phyloP scores from a whole-genome alignment of 1,139 yeast species.

The Spencermartinsiella ligniputridi region DNA sequence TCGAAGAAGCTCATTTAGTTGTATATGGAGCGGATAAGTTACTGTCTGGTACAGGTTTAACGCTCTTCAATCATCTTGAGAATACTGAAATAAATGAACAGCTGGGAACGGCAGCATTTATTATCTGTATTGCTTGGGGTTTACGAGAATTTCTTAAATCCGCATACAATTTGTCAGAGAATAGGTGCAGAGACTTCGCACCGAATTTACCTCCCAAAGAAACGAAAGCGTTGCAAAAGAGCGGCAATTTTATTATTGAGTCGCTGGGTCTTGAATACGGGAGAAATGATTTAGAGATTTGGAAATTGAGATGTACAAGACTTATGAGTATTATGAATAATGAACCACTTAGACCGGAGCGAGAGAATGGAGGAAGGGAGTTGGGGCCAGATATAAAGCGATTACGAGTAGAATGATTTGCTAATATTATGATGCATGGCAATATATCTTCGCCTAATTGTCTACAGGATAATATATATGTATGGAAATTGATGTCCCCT shows the following conservation, averaged over 20 bases:
- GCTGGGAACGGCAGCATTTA: slow-evolving; percentile 9
- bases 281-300: background rate
- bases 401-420: background rate
- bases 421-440: too few species aligned
- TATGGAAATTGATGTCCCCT: too few species aligned
- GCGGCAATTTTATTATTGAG: background rate
- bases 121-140: slow-evolving; percentile 13
- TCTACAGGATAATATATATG: too few species aligned
- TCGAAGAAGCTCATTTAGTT: slow-evolving; percentile 41
- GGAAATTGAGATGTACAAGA: background rate
- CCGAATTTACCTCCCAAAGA: slow-evolving; percentile 2
- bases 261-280: background rate
- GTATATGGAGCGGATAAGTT: slow-evolving; percentile 29
- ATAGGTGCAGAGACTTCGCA: slow-evolving; percentile 7
- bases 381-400: background rate
- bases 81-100: background rate
- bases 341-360: background rate
- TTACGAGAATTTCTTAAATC: slow-evolving; percentile 15
- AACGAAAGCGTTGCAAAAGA: background rate
- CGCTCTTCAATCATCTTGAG: slow-evolving; percentile 2
- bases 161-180: slow-evolving; percentile 16
- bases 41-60: slow-evolving; percentile 35
- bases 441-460: too few species aligned
- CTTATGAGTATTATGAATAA: background rate
- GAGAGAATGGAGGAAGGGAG: background rate